Conservation (phyloP, 257 asterid genomes). For the Ophiorrhiza pumila region DNA sequence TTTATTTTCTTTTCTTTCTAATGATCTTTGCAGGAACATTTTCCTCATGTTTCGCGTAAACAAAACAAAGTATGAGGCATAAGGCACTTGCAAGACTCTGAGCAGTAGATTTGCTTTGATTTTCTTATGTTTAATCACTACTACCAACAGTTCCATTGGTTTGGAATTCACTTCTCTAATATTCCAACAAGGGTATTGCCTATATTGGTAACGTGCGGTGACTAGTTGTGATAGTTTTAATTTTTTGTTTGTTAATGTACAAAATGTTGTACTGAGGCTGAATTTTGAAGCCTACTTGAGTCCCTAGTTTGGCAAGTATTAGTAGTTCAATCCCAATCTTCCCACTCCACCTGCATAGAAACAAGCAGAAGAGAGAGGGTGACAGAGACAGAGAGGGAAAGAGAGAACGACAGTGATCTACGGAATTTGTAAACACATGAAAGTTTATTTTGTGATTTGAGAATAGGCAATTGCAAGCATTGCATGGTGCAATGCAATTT, state of each 20-base stretch:
- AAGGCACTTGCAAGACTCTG: constrained; percentile 11
- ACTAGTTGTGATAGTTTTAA: constrained; percentile 1
- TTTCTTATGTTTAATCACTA: constrained; percentile 3
- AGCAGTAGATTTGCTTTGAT: background rate
- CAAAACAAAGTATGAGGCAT: constrained; percentile 36
- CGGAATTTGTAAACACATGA: background rate
- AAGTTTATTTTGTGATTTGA: background rate
- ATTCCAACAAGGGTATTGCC: background rate
- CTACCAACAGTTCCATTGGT: constrained; percentile 3
- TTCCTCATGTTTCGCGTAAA: constrained; percentile 47
- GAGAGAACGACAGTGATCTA: background rate
- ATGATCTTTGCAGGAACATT: constrained; percentile 45
- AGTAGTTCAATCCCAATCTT: background rate
- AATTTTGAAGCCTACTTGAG: constrained; percentile 5
- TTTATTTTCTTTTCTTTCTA: background rate
- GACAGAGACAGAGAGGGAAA: background rate
- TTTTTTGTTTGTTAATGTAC: background rate
- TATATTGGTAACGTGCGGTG: background rate
- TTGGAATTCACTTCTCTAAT: background rate
- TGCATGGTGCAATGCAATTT: constrained; percentile 1
- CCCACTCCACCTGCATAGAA: background rate
- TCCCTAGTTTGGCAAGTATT: constrained; percentile 7
- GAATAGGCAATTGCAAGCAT: background rate
- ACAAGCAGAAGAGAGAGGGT: constrained; percentile 1
- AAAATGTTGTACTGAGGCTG: constrained; percentile 3